Conservation (phyloP, 148 eudicot genomes). For the Linanthus parryae region DNA sequence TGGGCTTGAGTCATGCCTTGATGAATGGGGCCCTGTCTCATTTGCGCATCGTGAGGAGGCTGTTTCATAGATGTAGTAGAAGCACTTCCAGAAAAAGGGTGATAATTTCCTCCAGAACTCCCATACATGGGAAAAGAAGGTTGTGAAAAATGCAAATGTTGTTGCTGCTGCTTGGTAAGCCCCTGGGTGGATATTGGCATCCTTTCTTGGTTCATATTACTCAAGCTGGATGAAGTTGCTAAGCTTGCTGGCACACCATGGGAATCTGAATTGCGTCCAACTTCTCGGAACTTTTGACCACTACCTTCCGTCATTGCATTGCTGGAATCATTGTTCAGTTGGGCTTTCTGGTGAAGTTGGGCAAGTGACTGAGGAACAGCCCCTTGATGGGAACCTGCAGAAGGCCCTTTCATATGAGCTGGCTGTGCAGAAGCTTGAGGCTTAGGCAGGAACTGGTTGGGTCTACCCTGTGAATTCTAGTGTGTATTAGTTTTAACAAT, state of each 20-base stretch:
- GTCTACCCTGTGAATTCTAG: conserved; percentile 28
- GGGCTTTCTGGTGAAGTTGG: conserved; percentile 30
- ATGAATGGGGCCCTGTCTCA: conserved; percentile 49
- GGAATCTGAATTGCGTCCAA: conserved; percentile 40
- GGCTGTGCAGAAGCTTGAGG: conserved; percentile 42
- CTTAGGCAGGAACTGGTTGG: conserved; percentile 32
- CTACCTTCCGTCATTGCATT: conserved; percentile 32
- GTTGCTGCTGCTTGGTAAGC: conserved; percentile 66
- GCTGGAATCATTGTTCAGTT: conserved; percentile 27
- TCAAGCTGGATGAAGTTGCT: conserved; percentile 22
- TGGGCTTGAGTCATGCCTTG: conserved; percentile 42
- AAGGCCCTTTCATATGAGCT: conserved; percentile 25
- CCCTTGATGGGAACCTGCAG: conserved; percentile 28
- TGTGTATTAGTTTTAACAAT: conserved; percentile 12
- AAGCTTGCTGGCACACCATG: conserved; percentile 49
- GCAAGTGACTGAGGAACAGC: conserved; percentile 36
- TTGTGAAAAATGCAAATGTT: conserved; percentile 66
- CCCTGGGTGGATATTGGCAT: too few relatives aligned
- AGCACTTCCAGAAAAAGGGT: conserved; percentile 33
- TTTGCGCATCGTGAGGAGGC: conserved; percentile 44
- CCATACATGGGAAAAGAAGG: conserved; percentile 63
- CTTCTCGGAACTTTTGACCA: conserved; percentile 29
- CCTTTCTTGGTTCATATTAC: conserved; percentile 24
- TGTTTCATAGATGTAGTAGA: conserved; percentile 41
- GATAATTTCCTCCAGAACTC: conserved; percentile 32